Conservation (phyloP, 306 rosid genomes). For the Arachis hypogaea region DNA sequence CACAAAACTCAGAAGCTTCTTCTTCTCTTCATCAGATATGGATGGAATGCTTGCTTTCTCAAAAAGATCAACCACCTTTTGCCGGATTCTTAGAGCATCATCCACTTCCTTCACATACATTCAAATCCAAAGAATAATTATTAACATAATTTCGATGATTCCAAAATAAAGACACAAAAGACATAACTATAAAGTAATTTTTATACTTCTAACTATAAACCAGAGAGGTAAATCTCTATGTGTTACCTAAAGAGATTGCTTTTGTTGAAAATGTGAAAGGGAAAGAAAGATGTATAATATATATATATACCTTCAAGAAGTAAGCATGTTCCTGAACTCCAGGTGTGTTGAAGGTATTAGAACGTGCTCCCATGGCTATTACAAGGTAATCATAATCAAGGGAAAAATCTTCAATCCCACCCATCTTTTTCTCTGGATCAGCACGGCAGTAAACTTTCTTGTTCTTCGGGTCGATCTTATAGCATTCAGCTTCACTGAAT, state of each 20-base stretch:
- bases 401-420: slow-evolving; percentile 65
- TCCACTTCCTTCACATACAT: slow-evolving; percentile 81
- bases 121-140: background rate
- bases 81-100: slow-evolving; percentile 87
- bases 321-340: slow-evolving; percentile 84
- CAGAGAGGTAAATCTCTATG: too few species aligned
- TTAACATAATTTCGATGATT: too few species aligned
- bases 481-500: slow-evolving; percentile 87
- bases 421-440: slow-evolving; percentile 44
- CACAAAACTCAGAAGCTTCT: slow-evolving; percentile 86
- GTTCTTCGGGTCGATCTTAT: slow-evolving; percentile 77
- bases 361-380: slow-evolving; percentile 79
- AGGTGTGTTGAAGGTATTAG: slow-evolving; percentile 94
- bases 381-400: slow-evolving; percentile 87
- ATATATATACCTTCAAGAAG: slow-evolving; percentile 73
- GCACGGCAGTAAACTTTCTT: slow-evolving; percentile 73
- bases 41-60: slow-evolving; percentile 81
- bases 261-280: too few species aligned
- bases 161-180: too few species aligned
- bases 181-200: too few species aligned
- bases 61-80: slow-evolving; percentile 73
- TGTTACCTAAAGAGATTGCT: too few species aligned
- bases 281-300: too few species aligned
- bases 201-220: too few species aligned
- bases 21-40: slow-evolving; percentile 76